phyloP scores from a whole-genome alignment of 768 basidiomycete genomes.

The Calocera viscosa region DNA sequence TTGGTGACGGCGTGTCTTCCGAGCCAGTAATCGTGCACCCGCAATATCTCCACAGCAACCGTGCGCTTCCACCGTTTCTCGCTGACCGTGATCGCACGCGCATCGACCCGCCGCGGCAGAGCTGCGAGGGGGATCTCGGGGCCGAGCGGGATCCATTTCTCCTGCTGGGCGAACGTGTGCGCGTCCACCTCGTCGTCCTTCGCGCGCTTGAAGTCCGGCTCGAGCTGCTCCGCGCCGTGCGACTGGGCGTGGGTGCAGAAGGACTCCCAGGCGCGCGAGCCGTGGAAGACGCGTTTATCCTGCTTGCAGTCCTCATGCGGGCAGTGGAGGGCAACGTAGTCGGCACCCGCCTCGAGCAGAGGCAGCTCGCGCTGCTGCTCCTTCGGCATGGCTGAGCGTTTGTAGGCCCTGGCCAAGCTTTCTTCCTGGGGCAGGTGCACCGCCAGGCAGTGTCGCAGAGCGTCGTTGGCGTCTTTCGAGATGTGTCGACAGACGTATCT shows the following conservation, averaged over 20 bases:
- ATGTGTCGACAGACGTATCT: not conserved
- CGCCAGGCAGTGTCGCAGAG: not conserved
- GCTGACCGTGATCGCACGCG: not conserved
- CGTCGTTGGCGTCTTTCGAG: not conserved
- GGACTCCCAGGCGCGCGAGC: not conserved
- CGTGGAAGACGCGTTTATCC: not conserved
- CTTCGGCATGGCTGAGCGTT: not conserved
- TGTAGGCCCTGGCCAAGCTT: not conserved
- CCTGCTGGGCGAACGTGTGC: not conserved
- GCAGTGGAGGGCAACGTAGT: not conserved
- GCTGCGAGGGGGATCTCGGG: not conserved
- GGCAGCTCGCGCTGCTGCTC: not conserved
- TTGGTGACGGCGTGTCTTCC: not conserved
- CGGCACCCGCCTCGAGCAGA: not conserved
- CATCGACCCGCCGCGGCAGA: not conserved
- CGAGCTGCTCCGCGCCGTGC: not conserved
- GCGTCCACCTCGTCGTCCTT: not conserved
- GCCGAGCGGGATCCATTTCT: not conserved
- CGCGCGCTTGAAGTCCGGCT: not conserved
- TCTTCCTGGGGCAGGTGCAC: constrained; percentile 1
- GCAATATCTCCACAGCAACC: not conserved
- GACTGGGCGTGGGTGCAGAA: not conserved
- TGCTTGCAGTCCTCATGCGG: not conserved
- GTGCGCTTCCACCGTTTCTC: constrained; percentile 1
- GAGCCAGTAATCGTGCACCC: not conserved